Evolutionary conservation across 805 yeast species (phyloP).

Genomic region (Pichia californica): DNA sequence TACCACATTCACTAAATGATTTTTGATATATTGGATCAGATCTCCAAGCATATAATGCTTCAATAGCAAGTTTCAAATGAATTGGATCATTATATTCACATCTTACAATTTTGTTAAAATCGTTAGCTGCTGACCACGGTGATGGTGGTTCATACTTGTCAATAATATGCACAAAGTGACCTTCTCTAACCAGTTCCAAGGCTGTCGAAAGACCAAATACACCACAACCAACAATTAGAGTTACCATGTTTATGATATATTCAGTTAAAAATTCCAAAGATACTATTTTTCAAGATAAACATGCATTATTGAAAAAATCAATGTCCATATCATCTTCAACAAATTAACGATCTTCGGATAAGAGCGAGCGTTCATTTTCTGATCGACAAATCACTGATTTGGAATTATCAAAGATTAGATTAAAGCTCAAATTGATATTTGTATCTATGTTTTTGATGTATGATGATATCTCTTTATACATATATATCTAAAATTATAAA

Average conservation of each 20-base stretch:
- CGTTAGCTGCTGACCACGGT: constrained; percentile 40
- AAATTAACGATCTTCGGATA: too few species aligned
- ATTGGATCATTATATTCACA: constrained; percentile 38
- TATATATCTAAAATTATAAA: too few species aligned
- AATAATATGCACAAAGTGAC: constrained; percentile 25
- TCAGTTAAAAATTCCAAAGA: too few species aligned
- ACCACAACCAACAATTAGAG: constrained; percentile 31
- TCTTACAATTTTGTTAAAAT: constrained; percentile 42
- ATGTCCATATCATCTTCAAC: too few species aligned
- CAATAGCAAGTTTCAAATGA: constrained; percentile 37
- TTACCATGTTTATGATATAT: constrained; percentile 3
- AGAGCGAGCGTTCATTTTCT: too few species aligned
- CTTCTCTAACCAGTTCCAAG: constrained; percentile 26
- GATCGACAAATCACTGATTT: too few species aligned
- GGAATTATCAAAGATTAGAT: too few species aligned
- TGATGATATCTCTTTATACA: too few species aligned
- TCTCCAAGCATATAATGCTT: constrained; percentile 37
- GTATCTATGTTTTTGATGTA: too few species aligned
- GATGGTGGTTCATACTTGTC: constrained; percentile 41
- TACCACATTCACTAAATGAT: constrained; percentile 34
- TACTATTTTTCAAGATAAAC: too few species aligned
- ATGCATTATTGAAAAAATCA: too few species aligned
- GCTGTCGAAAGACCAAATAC: constrained; percentile 42
- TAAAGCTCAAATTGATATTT: too few species aligned
- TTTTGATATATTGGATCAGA: constrained; percentile 26